Evolutionary conservation across 2,329 filamentous ascomycete genomes (phyloP), one percentile per base, ranked within the genome.

Genomic region (Aspergillus fijiensis): DNA sequence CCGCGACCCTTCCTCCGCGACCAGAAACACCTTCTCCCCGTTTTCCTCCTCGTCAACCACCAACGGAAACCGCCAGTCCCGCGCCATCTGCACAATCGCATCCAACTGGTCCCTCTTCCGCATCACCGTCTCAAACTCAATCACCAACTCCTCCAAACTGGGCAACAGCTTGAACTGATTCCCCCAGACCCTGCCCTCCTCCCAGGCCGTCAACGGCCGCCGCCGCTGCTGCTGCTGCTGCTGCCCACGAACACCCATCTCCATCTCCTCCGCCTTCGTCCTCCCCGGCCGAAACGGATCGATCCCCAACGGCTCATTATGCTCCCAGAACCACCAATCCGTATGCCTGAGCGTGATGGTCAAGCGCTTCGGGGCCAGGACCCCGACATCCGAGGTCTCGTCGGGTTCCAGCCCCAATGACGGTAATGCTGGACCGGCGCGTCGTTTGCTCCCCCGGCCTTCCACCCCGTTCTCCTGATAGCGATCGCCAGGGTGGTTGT

Each of bases 271-370:
- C 19, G 55, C 21, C 33, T 2, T 16, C 16, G 31, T 33, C 25
- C 45, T 29, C n/a, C 19, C 19, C 10, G 10, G 4, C 19, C 16
- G 31, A 7, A 52, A 52, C 42, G 39, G 47, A 0, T 71, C 64
- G 29, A 82, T 75, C 4, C 63, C 60, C 5, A 83, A 67, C 2
- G 70, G 70, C 4, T 65, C 48, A 54, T 81, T 73, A 0, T 52
- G 0, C 63, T 81, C 78, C 80, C 79, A 81, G 19, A 53, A 69
- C 78, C 79, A 82, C 73, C 80, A 83, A 61, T 84, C 81, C 2
- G 80, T 75, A 59, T 84, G 81, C 0, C 81, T 76, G 7, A 84
- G 74, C 0, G 80, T 83, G 11, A 84, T 65, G 0, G 75, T 80
- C 1, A 84, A 54, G 2, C 60, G 65, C 1, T 68, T 70, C 0